phyloP scores from a whole-genome alignment of 148 eudicot species.

The Vaccinium darrowii region DNA sequence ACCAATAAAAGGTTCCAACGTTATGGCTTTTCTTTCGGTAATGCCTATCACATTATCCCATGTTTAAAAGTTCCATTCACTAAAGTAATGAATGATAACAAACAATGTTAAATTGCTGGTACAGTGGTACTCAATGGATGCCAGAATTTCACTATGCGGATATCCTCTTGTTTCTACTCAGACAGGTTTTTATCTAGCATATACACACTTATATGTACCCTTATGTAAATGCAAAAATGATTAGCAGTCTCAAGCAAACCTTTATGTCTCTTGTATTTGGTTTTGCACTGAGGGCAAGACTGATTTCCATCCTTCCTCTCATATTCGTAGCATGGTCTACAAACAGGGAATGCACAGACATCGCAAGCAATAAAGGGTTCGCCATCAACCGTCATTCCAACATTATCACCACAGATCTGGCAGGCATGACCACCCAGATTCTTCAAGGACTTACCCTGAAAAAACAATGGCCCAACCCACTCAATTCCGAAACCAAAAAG shows the following conservation, averaged over 20 bases:
- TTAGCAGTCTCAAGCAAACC: constrained; percentile 29
- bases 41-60: not conserved
- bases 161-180: not conserved
- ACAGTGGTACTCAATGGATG: not conserved
- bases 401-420: constrained; percentile 30
- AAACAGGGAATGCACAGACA: constrained; percentile 28
- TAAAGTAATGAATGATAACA: not conserved
- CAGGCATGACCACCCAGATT: constrained; percentile 26
- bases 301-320: constrained; percentile 41
- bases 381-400: constrained; percentile 21
- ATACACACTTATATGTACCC: not conserved
- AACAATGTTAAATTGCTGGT: not conserved
- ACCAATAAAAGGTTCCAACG: not conserved
- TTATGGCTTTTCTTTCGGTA: not conserved
- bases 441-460: constrained; percentile 29
- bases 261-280: constrained; percentile 53
- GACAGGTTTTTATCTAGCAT: not conserved
- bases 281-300: constrained; percentile 64
- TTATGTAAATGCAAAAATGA: not conserved
- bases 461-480: not conserved
- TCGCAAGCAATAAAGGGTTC: constrained; percentile 32
- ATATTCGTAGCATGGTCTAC: constrained; percentile 35
- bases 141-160: not conserved
- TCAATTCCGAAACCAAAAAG: constrained; percentile 4
- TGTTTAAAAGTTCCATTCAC: constrained; percentile 1